A percentile compares a stretch with the other conserved stretches of the same genome.
Conservation (phyloP, 208 protist species). For the Crithidia brevicula region DNA sequence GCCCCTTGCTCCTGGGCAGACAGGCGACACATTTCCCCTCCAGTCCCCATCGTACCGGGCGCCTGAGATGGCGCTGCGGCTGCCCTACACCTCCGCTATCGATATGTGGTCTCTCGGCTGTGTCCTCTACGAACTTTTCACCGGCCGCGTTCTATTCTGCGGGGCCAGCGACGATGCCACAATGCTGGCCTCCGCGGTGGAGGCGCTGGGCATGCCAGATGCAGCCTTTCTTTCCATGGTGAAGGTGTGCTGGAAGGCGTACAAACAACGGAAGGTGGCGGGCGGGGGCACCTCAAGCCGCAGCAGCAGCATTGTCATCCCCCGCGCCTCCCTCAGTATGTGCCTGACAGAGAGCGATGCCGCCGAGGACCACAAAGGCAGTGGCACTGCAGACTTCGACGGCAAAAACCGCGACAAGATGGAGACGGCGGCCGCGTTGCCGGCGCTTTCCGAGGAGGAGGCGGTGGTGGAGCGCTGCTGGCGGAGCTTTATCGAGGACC, state of each 20-base stretch:
- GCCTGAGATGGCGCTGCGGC: constrained; percentile 91
- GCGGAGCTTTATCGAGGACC: constrained; percentile 26
- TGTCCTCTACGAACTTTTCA: constrained; percentile 57
- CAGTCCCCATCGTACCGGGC: constrained; percentile 97
- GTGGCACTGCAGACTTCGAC: not conserved
- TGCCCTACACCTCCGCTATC: constrained; percentile 64
- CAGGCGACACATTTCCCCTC: constrained; percentile 94
- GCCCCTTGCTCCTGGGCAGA: constrained; percentile 53
- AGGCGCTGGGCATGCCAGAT: constrained; percentile 53
- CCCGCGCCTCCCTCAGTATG: not conserved
- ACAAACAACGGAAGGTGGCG: constrained; percentile 30
- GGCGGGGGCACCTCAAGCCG: not conserved
- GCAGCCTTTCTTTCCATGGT: constrained; percentile 44
- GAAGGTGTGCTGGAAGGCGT: constrained; percentile 45
- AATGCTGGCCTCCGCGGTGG: constrained; percentile 39
- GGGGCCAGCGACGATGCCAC: constrained; percentile 40
- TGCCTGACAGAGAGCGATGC: not conserved
- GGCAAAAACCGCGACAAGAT: not conserved
- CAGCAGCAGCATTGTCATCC: not conserved
- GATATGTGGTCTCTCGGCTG: constrained; percentile 80
- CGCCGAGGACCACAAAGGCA: too few relatives aligned
- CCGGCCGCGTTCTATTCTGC: constrained; percentile 52
- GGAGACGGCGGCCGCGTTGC: not conserved
- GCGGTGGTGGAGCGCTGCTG: constrained; percentile 28
- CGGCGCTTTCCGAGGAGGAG: constrained; percentile 12